Base-by-base conservation (phyloP, 257 asterid genomes). In the Verbena officinalis region DNA sequence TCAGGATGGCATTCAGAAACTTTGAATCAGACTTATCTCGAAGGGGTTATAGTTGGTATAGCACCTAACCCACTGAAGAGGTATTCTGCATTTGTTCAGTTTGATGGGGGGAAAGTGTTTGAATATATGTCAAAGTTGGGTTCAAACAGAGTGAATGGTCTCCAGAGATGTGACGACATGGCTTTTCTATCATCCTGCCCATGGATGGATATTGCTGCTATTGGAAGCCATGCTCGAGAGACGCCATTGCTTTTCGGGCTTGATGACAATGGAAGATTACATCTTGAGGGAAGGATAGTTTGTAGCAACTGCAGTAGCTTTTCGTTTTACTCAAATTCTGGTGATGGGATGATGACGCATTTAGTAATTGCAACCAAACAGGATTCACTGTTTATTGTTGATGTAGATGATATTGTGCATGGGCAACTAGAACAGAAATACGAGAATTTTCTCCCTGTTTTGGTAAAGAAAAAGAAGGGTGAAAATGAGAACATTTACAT, bases 231-330 rank as follows among this genome's bases (percentile, higher is more conserved):
- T 57, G 78, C 79, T 50, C 70, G 73, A 30, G 82, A 73, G 58
- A 88, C 74, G 24, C 68, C 78, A 7, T 73, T 94, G 63, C 88
- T 90, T 68, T 80, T 90, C 77, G 99, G 97, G 67, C 95, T 94
- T 23, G 99, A 94, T 59, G 83, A 82, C 72, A 79, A 67, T 73
- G 95, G 96, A 65, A 82, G 79, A 70, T 79, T 90, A 62, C 90
- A 84, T 19, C 79, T 77, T 33, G 81, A 82, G 61, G 83, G 91
- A 54, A 84, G 67, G 66, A 80, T 84, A 69, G 43, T 90, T 57
- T 90, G 97, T 73, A 86, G 83, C 84, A 90, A 84, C 77, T 90
- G 99, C 81, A 73, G 87, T 54, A 90, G 95, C 68, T 94, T 84
- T 68, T 77, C 95, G 30, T 81, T 85, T 79, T 94, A 94, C 85